Conservation (phyloP, 768 basidiomycete species). For the Suillus fuscotomentosus region DNA sequence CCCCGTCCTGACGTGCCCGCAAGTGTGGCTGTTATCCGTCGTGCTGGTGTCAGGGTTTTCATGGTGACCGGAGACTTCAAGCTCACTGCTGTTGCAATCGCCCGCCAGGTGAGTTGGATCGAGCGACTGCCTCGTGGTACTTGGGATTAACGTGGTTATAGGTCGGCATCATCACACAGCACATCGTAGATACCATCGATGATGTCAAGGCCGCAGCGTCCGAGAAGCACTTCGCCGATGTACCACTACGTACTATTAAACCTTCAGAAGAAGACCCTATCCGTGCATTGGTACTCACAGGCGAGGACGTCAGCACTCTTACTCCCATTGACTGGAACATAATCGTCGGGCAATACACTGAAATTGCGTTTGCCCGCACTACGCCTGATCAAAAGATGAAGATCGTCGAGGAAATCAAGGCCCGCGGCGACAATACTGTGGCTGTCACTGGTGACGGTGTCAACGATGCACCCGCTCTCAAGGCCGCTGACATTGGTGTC, state of each 20-base stretch:
- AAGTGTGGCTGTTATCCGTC: slow-evolving; percentile 44
- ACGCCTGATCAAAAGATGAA: slow-evolving; percentile 57
- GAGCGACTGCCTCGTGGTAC: background rate
- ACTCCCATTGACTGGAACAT: slow-evolving; percentile 38
- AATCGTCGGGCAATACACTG: slow-evolving; percentile 35
- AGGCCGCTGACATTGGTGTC: slow-evolving; percentile 55
- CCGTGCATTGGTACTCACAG: slow-evolving; percentile 42
- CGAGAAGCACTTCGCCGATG: slow-evolving; percentile 17
- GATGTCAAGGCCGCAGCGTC: slow-evolving; percentile 22
- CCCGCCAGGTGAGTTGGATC: slow-evolving; percentile 37
- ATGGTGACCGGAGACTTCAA: slow-evolving; percentile 61
- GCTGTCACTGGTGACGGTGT: slow-evolving; percentile 60
- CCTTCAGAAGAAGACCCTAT: slow-evolving; percentile 37
- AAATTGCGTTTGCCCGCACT: slow-evolving; percentile 53
- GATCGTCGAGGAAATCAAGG: slow-evolving; percentile 54
- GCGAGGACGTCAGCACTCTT: slow-evolving; percentile 41
- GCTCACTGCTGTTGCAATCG: slow-evolving; percentile 52
- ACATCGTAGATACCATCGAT: slow-evolving; percentile 34
- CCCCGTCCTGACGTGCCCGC: slow-evolving; percentile 48
- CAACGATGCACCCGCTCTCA: slow-evolving; percentile 51
- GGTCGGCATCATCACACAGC: slow-evolving; percentile 43
- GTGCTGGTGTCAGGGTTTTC: slow-evolving; percentile 52
- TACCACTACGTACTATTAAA: slow-evolving; percentile 26
- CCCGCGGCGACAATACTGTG: slow-evolving; percentile 45
- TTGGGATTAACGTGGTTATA: slow-evolving; percentile 14